Evolutionary conservation across 2,329 filamentous ascomycete species (phyloP).

Genomic region (Ascochyta rabiei): DNA sequence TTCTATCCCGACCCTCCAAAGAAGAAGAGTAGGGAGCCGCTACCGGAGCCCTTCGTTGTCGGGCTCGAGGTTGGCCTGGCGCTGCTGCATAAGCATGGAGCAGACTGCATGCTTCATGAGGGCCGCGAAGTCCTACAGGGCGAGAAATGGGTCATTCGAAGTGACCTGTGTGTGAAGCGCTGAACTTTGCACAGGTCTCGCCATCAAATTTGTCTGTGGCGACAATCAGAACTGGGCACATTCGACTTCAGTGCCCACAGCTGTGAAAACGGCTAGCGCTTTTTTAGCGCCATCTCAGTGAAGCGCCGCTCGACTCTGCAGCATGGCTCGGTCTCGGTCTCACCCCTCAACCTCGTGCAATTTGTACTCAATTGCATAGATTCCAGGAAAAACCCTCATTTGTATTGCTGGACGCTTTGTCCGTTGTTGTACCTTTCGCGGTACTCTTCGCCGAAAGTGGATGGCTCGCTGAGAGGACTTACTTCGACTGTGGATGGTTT

Average conservation of each 20-base stretch:
- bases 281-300: not conserved
- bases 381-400: not conserved
- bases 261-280: not conserved
- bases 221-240: not conserved
- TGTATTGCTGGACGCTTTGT: not conserved
- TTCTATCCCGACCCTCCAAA: constrained; percentile 73
- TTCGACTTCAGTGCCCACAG: not conserved
- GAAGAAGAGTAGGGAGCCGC: constrained; percentile 46
- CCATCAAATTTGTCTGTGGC: not conserved
- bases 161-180: constrained; percentile 74
- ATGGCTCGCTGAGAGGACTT: no score
- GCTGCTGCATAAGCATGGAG: constrained; percentile 85
- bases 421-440: not conserved
- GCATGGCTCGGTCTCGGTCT: not conserved
- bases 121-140: constrained; percentile 77
- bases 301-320: not conserved
- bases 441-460: no score
- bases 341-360: not conserved
- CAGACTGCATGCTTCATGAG: constrained; percentile 89
- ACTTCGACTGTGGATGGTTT: no score
- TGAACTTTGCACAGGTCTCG: constrained; percentile 31
- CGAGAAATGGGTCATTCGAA: constrained; percentile 91
- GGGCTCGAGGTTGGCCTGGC: constrained; percentile 82
- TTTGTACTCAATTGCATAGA: not conserved
- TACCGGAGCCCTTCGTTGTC: constrained; percentile 70